Evolutionary conservation across 2,329 filamentous ascomycete genomes (phyloP).

Genomic region (Cytospora schulzeri): DNA sequence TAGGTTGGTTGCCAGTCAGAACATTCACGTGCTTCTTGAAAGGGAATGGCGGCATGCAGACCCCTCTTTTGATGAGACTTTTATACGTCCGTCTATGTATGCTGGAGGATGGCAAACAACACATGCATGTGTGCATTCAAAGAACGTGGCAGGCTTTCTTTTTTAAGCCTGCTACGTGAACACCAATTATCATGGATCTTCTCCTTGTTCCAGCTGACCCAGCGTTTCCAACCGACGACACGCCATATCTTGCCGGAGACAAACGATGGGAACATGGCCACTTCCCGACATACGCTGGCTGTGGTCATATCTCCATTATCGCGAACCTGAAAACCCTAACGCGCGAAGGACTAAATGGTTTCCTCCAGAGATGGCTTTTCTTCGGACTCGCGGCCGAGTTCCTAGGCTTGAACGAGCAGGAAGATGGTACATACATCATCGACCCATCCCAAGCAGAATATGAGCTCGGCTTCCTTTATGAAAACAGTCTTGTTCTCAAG

Average conservation of each 20-base stretch:
- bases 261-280: slow-evolving; percentile 34
- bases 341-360: slow-evolving; percentile 31
- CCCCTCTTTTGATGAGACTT: background rate
- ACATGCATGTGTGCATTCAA: too few species aligned
- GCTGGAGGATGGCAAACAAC: background rate
- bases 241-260: slow-evolving; percentile 7
- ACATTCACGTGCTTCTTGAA: background rate
- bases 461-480: slow-evolving; percentile 28
- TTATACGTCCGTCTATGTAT: too few species aligned
- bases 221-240: slow-evolving; percentile 9
- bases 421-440: slow-evolving; percentile 24
- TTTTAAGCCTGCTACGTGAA: background rate
- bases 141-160: background rate
- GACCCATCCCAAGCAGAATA: slow-evolving; percentile 8
- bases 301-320: slow-evolving; percentile 26
- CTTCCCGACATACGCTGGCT: slow-evolving; percentile 33
- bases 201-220: slow-evolving; percentile 30
- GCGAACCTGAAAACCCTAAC: slow-evolving; percentile 31
- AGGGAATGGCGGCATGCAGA: background rate
- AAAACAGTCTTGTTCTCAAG: slow-evolving; percentile 16
- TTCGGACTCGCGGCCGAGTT: slow-evolving; percentile 38
- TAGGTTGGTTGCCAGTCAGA: too few species aligned
- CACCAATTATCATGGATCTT: slow-evolving; percentile 29
- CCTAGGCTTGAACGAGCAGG: slow-evolving; percentile 33
- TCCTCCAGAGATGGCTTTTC: slow-evolving; percentile 40